phyloP scores from a whole-genome alignment of 345 rosid species.

The Euphorbia lathyris region DNA sequence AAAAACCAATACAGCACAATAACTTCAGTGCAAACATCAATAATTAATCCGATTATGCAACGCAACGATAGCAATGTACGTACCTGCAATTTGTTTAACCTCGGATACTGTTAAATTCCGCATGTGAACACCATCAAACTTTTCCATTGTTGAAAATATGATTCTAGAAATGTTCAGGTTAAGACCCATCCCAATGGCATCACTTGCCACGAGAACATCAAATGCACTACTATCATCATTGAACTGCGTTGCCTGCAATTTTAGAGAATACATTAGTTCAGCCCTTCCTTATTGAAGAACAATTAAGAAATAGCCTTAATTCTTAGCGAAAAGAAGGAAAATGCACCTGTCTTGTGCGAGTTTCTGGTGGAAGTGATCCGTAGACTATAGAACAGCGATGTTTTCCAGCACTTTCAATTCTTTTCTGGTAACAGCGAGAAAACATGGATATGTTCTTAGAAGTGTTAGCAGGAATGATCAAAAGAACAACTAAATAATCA shows the following conservation, averaged over 20 bases:
- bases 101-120: slow-evolving; percentile 75
- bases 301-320: background rate
- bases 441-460: slow-evolving; percentile 8
- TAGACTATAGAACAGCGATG: slow-evolving; percentile 94
- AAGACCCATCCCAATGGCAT: slow-evolving; percentile 98
- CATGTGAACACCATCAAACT: slow-evolving; percentile 68
- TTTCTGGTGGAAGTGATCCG: slow-evolving; percentile 89
- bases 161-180: slow-evolving; percentile 88
- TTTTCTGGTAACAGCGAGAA: slow-evolving; percentile 39
- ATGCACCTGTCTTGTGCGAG: slow-evolving; percentile 88
- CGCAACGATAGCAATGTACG: no score
- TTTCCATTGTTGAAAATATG: slow-evolving; percentile 71
- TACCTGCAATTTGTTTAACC: slow-evolving; percentile 96
- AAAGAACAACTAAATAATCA: slow-evolving; percentile 12
- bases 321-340: slow-evolving; percentile 24
- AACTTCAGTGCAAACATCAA: background rate
- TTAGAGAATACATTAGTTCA: slow-evolving; percentile 30
- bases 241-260: slow-evolving; percentile 82
- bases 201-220: slow-evolving; percentile 98
- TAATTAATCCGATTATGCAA: background rate
- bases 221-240: slow-evolving; percentile 76
- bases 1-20: background rate
- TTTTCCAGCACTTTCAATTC: slow-evolving; percentile 56
- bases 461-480: slow-evolving; percentile 10
- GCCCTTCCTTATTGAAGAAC: background rate